These are phyloP conservation scores for Alliaria petiolata DNA, from an alignment of 345 rosid genomes.

Conservation along the genomic window DNA sequence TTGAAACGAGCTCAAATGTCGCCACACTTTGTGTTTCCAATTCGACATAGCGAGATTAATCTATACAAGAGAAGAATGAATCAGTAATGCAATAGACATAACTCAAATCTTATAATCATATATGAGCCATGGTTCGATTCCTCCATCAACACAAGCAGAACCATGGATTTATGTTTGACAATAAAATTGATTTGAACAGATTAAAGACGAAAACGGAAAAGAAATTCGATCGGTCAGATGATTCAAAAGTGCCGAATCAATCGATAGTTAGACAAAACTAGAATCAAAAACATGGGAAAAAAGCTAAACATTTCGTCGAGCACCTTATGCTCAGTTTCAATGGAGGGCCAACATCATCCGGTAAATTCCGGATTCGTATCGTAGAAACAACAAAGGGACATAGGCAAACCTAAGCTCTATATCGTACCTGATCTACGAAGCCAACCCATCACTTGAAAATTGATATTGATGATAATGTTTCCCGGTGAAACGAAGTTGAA, in stretches of 20 bases:
- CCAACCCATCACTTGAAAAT: background rate
- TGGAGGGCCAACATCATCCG: background rate
- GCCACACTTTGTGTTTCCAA: conserved; percentile 31
- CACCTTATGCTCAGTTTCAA: conserved; percentile 14
- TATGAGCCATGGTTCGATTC: background rate
- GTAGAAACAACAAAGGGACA: background rate
- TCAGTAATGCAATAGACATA: background rate
- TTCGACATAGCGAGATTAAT: conserved; percentile 21
- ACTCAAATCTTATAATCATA: background rate
- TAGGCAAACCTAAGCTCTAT: background rate
- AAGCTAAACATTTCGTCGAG: conserved; percentile 10
- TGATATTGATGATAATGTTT: background rate
- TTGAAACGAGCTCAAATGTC: conserved; percentile 1
- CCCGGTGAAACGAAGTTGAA: background rate
- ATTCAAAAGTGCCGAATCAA: background rate
- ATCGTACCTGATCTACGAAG: background rate
- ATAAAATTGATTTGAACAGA: background rate
- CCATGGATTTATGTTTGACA: too few relatives aligned
- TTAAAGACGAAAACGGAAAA: background rate
- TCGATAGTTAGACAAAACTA: background rate
- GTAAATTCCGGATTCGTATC: too few relatives aligned
- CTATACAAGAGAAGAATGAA: background rate
- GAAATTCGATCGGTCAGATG: background rate
- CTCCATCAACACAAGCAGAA: too few relatives aligned
- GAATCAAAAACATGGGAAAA: background rate